These are phyloP conservation scores for Rubia peregrina DNA, from an alignment of 305 asterid genomes.

Conservation along the genomic window DNA sequence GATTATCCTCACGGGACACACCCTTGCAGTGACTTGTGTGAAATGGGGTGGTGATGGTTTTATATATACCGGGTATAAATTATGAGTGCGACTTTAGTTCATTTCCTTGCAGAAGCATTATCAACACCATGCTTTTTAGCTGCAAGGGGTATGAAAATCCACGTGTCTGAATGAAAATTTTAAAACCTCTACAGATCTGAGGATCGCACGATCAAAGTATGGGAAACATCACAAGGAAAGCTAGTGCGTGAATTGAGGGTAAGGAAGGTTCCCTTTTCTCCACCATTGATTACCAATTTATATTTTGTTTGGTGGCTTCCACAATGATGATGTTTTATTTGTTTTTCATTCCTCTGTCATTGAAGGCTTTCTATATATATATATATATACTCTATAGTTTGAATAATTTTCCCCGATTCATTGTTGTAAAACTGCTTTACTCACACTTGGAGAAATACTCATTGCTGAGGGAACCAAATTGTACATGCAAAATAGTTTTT, in stretches of 20 bases:
- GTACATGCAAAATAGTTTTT: neutral
- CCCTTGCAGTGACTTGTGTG: conserved; percentile 91
- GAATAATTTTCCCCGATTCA: neutral
- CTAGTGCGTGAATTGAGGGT: conserved; percentile 90
- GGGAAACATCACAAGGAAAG: conserved; percentile 90
- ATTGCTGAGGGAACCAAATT: neutral
- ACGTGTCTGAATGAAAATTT: neutral
- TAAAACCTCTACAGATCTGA: conserved; percentile 54
- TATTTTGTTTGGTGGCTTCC: neutral
- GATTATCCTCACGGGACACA: conserved; percentile 75
- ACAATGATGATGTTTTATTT: neutral
- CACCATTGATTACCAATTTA: neutral
- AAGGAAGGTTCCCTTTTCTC: neutral
- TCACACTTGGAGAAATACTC: neutral
- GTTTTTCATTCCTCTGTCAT: neutral
- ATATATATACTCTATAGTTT: neutral
- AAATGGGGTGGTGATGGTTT: conserved; percentile 99
- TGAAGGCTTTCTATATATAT: neutral
- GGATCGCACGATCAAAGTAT: conserved; percentile 92
- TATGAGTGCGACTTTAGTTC: conserved; percentile 11
- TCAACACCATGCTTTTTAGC: neutral
- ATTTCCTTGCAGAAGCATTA: neutral
- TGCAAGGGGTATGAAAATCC: neutral
- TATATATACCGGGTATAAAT: conserved; percentile 81
- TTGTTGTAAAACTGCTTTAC: neutral